phyloP scores from a whole-genome alignment of 176 grass and related monocot species.

The Triticum monococcum region DNA sequence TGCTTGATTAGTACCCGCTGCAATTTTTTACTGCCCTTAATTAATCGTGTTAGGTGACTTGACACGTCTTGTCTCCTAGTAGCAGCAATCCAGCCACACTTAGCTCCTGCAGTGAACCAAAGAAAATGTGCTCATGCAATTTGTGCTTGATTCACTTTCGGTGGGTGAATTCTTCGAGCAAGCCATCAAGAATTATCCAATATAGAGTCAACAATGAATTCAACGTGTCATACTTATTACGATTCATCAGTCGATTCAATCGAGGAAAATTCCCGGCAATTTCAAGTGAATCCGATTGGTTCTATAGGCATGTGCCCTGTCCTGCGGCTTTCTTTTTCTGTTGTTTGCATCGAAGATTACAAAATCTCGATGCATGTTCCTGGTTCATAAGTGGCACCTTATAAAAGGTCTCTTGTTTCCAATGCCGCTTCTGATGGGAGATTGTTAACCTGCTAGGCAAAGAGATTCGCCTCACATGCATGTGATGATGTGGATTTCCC shows the following conservation, averaged over 20 bases:
- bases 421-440: constrained; percentile 32
- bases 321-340: not conserved
- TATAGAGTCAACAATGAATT: not conserved
- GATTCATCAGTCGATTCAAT: not conserved
- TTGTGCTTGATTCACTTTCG: not conserved
- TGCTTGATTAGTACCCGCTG: not conserved
- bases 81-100: not conserved
- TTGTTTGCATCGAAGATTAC: constrained; percentile 29
- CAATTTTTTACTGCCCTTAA: not conserved
- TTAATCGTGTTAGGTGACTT: not conserved
- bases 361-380: constrained; percentile 34
- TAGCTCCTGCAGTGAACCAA: not conserved
- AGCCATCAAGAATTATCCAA: not conserved
- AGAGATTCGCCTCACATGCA: constrained; percentile 44
- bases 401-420: constrained; percentile 36
- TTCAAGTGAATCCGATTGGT: constrained; percentile 27
- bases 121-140: not conserved
- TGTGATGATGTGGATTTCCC: constrained; percentile 51
- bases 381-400: constrained; percentile 40
- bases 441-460: constrained; percentile 35
- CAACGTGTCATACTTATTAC: not conserved
- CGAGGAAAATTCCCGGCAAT: constrained; percentile 28
- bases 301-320: constrained; percentile 3
- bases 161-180: not conserved
- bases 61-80: not conserved